Base-by-base conservation (phyloP, 176 grass and related monocot species). In the Paspalum notatum region DNA sequence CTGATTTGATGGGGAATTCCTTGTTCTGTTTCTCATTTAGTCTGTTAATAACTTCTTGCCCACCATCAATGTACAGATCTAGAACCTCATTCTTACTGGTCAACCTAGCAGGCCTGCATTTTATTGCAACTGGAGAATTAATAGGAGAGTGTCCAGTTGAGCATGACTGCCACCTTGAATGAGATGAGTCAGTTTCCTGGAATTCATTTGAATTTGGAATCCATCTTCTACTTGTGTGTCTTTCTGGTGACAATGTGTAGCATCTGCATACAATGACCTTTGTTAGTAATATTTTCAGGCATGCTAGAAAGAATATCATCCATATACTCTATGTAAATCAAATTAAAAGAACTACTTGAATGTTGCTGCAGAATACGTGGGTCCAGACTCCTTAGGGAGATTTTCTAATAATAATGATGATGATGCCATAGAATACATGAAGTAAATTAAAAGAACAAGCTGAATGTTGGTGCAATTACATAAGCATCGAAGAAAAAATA, bases 141-240 rank as follows among this genome's bases (percentile, higher is more conserved):
- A 76, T 78, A 71, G 88, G 82, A 14, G 93, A 93, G 47, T 86
- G 84, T 32, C 85, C 85, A 61, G 57, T 85, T 80, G 91, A 90
- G 77, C 79, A 77, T 57, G 78, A 83, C 66, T 86, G 81, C 42
- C 85, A 78, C 89, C 77, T 93, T 87, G 90, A 89, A 67, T 58
- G 47, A 66, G 87, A 81, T 84, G 88, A 89, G 63, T 87, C 83
- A 52, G 51, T 68, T 71, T 81, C 82, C 7, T 84, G 82, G 55
- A 75, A 6, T 52, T 26, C 82, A 49, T 81, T 77, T 71, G 55
- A 50, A 75, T 76, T 85, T 40, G 81, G 52, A 47, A 68, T 85
- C 71, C n/a, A n/a, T 65, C 47, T 85, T 52, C 62, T 66, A 62
- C 59, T 80, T 25, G 50, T 45, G 57, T 81, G 40, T 74, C 66